Base-by-base conservation (phyloP, 2,329 filamentous ascomycete species). In the Trichophyton verrucosum region DNA sequence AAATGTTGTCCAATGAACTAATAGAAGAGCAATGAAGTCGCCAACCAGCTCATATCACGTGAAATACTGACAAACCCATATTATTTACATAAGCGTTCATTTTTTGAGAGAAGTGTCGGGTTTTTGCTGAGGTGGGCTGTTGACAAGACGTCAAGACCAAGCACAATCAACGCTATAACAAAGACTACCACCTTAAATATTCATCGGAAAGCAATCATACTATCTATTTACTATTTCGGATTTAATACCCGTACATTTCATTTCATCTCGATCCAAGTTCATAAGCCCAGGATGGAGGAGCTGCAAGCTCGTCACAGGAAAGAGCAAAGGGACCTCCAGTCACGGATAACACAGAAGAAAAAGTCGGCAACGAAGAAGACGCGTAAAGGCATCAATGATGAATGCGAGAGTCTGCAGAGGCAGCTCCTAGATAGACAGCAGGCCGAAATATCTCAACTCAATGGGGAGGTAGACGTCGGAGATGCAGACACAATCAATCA, bases 361-460 rank as follows among this genome's bases (percentile, higher is more conserved):
- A 97, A 96, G 79, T 87, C 88, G 67, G 91, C 94, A 15, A 95
- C 87, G 55, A 99, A 97, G 76, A 86, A 85, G 73, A 85, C 83
- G 7, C 79, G 83, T 57, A 85, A 87, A 72, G 85, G 86, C 30
- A 79, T 92, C 46, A 85, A 84, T 64, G 83, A 86, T 65, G 83
- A 86, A 68, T 86, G 83, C 69, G 82, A 82, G 20, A 71, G 75
- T 27, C 73, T 85, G 42, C 82, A 85, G 66, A 71, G 73, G 44
- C 81, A 84, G 61, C 71, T 85, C 46, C 78, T 78, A 60, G 80
- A 82, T 61, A 74, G 73, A 62, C 83, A 86, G 30, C 75, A 76
- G 33, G 68, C 69, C 3, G 82, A 85, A 66, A 67, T 81, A 9
- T 75, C 76, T 1, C 71, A 73, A 8, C 63, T 82, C 17, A 75